Percentiles rank a stretch among this genome's conserved stretches.
phyloP scores from a whole-genome alignment of 2,329 filamentous ascomycete genomes.

The Drechmeria coniospora region DNA sequence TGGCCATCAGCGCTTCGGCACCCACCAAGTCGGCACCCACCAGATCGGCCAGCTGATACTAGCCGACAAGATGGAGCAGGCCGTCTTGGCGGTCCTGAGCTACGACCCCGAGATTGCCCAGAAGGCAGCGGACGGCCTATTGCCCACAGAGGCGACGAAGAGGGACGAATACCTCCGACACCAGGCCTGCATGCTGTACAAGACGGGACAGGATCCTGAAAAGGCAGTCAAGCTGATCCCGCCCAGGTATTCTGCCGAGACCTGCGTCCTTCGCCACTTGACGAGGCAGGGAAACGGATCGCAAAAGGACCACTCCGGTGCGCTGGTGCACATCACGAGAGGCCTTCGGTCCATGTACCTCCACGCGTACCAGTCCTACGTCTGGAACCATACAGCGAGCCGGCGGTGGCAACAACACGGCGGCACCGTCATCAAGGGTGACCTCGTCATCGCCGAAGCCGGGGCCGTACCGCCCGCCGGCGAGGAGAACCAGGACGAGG shows the following conservation, averaged over 20 bases:
- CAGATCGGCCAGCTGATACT: slow-evolving; percentile 73
- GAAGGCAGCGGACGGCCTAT: slow-evolving; percentile 20
- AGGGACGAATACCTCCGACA: slow-evolving; percentile 69
- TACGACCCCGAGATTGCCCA: slow-evolving; percentile 50
- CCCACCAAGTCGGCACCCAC: slow-evolving; percentile 74
- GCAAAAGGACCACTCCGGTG: slow-evolving; percentile 61
- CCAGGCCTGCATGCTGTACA: slow-evolving; percentile 62
- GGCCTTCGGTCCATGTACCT: slow-evolving; percentile 87
- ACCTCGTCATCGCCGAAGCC: slow-evolving; percentile 52
- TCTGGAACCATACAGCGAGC: slow-evolving; percentile 82
- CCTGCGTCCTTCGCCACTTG: slow-evolving; percentile 64
- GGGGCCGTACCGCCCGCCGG: slow-evolving; percentile 20
- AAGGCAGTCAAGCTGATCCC: slow-evolving; percentile 57
- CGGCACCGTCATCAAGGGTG: slow-evolving; percentile 60
- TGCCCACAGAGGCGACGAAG: slow-evolving; percentile 34
- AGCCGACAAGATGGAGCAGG: slow-evolving; percentile 63
- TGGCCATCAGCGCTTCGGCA: slow-evolving; percentile 91
- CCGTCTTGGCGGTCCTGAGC: slow-evolving; percentile 60
- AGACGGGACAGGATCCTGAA: slow-evolving; percentile 38
- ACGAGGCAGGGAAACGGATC: slow-evolving; percentile 29
- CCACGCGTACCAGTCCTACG: slow-evolving; percentile 86
- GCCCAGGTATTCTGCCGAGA: slow-evolving; percentile 67
- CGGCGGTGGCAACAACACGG: slow-evolving; percentile 68
- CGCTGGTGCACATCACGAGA: slow-evolving; percentile 63
- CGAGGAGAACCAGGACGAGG: slow-evolving; percentile 48